A percentile compares a stretch with the other conserved stretches of the same genome.
Conservation (phyloP, 1,284 basidiomycete genomes). For the Cerrena zonata region DNA sequence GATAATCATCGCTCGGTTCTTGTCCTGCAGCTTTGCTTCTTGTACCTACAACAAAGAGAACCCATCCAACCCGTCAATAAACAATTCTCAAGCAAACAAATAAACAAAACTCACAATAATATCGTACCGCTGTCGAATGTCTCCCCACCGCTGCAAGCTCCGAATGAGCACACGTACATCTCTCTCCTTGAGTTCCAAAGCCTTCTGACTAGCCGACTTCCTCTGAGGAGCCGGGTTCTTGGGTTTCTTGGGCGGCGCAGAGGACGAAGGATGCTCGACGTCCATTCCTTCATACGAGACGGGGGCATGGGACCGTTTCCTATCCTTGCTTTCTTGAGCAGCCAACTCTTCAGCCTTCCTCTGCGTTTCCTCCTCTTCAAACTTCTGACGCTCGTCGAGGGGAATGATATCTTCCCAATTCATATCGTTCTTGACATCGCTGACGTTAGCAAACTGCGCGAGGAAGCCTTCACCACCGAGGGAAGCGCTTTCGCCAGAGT, state of each 20-base stretch:
- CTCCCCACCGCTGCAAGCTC: conserved; percentile 95
- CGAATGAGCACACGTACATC: conserved; percentile 94
- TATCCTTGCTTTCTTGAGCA: conserved; percentile 60
- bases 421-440: conserved; percentile 97
- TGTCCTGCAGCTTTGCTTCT: conserved; percentile 90
- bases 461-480: conserved; percentile 96
- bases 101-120: conserved; percentile 65
- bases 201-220: conserved; percentile 85
- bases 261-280: conserved; percentile 62
- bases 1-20: conserved; percentile 89
- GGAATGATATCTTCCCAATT: conserved; percentile 99
- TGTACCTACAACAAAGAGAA: conserved; percentile 63
- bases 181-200: conserved; percentile 94
- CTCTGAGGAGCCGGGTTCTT: conserved; percentile 63
- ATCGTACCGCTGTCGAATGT: conserved; percentile 91
- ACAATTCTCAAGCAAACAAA: conserved; percentile 11
- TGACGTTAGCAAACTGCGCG: conserved; percentile 90
- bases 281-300: conserved; percentile 91
- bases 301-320: conserved; percentile 81
- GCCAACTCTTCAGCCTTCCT: conserved; percentile 62
- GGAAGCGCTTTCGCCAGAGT: conserved; percentile 75
- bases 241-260: conserved; percentile 65
- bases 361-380: conserved; percentile 79
- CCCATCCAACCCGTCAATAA: not conserved
- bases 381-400: conserved; percentile 81